Evolutionary conservation across 1,139 yeast species (phyloP).

Genomic region (Candida pseudoviswanathii): DNA sequence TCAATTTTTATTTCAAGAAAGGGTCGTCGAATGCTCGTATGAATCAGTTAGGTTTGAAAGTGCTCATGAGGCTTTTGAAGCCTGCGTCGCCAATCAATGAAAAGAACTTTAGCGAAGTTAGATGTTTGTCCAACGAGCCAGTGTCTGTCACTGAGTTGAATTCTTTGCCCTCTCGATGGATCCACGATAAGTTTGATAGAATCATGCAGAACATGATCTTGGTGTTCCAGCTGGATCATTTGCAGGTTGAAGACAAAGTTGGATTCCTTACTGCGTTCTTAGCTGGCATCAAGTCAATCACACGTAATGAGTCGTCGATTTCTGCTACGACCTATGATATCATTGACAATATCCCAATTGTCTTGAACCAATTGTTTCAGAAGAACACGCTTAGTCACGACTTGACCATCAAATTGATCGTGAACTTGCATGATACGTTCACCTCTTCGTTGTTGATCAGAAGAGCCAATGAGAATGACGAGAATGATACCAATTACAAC

Average conservation of each 20-base stretch:
- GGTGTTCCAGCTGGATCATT: constrained; percentile 26
- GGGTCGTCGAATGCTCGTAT: constrained; percentile 23
- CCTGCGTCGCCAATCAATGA: constrained; percentile 23
- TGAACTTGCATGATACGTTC: constrained; percentile 34
- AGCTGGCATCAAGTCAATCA: constrained; percentile 25
- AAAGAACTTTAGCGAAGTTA: constrained; percentile 26
- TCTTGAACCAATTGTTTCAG: constrained; percentile 25
- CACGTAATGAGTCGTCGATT: constrained; percentile 30
- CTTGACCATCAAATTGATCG: constrained; percentile 9
- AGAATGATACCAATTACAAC: constrained; percentile 9
- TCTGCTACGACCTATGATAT: constrained; percentile 34
- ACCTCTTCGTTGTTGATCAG: constrained; percentile 22
- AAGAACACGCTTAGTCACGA: constrained; percentile 21
- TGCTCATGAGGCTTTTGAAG: constrained; percentile 28
- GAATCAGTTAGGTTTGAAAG: constrained; percentile 30
- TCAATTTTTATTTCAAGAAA: constrained; percentile 36
- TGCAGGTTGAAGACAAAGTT: constrained; percentile 30
- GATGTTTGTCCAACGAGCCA: constrained; percentile 39
- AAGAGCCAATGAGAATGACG: constrained; percentile 7
- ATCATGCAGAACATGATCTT: constrained; percentile 29
- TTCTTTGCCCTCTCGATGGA: constrained; percentile 39
- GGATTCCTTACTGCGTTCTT: constrained; percentile 28
- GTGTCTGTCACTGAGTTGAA: constrained; percentile 31
- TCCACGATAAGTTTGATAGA: constrained; percentile 32
- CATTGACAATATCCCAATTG: constrained; percentile 32